Conservation (phyloP, 805 yeast species). For the Cyberlindnera misumaiensis region DNA sequence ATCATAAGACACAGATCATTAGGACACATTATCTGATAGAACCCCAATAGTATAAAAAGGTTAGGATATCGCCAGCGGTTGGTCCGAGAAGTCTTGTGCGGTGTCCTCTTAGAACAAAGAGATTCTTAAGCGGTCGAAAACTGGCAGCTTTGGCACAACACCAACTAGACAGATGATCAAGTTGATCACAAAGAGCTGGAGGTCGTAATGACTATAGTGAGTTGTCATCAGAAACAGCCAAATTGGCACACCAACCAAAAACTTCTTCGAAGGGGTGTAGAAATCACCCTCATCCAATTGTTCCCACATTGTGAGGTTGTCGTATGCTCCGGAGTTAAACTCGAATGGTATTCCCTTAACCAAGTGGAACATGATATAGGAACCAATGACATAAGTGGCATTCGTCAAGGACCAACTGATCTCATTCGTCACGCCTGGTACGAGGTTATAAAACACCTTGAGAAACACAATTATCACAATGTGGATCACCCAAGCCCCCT, state of each 20-base stretch:
- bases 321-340: conserved; percentile 94
- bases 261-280: conserved; percentile 94
- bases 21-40: too few relatives aligned
- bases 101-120: conserved; percentile 15
- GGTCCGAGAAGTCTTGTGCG: not conserved
- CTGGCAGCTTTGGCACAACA: conserved; percentile 87
- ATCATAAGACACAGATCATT: too few relatives aligned
- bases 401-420: conserved; percentile 93
- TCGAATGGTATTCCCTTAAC: conserved; percentile 97
- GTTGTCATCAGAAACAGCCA: conserved; percentile 79
- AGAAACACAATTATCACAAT: conserved; percentile 71
- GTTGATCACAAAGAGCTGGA: conserved; percentile 72
- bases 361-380: conserved; percentile 93
- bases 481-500: conserved; percentile 96
- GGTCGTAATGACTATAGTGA: conserved; percentile 82
- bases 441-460: conserved; percentile 68
- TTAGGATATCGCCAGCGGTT: too few relatives aligned
- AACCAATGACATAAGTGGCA: conserved; percentile 81
- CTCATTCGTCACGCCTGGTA: conserved; percentile 77
- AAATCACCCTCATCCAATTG: conserved; percentile 93
- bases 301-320: conserved; percentile 97
- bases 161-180: conserved; percentile 71
- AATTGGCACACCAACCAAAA: conserved; percentile 88
- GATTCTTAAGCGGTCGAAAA: conserved; percentile 71
- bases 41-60: too few relatives aligned